Percentiles rank a stretch among this genome's conserved stretches.
These are phyloP conservation scores for Boletus rubropictus DNA, from an alignment of 768 basidiomycete genomes.

Conservation along the genomic window DNA sequence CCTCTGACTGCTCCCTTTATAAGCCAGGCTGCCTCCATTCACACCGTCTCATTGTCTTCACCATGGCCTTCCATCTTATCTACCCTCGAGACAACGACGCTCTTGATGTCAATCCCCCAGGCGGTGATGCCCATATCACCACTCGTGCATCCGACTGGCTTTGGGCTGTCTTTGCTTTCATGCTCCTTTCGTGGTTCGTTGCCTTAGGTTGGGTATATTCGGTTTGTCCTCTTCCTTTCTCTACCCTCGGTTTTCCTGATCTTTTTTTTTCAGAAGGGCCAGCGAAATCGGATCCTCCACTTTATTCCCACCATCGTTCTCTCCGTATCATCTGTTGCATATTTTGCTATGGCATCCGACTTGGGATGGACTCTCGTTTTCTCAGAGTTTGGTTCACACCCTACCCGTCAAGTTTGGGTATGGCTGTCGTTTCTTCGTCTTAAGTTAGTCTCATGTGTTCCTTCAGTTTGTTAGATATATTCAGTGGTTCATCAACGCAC, in stretches of 20 bases:
- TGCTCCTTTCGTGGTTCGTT: slow-evolving; percentile 38
- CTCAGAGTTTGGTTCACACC: slow-evolving; percentile 30
- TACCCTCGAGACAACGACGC: slow-evolving; percentile 26
- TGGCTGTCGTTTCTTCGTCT: background rate
- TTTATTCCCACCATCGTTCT: slow-evolving; percentile 44
- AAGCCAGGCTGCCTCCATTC: background rate
- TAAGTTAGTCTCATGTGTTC: background rate
- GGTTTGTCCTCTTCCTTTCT: slow-evolving; percentile 6
- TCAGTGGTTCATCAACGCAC: slow-evolving; percentile 54
- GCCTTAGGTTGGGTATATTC: slow-evolving; percentile 35
- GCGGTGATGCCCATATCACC: slow-evolving; percentile 37
- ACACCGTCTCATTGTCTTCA: background rate
- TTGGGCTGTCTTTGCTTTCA: slow-evolving; percentile 50
- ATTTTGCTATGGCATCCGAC: slow-evolving; percentile 54
- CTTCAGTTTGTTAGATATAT: slow-evolving; percentile 48
- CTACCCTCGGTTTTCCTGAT: background rate
- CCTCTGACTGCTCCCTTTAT: slow-evolving; percentile 13
- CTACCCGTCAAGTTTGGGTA: slow-evolving; percentile 42
- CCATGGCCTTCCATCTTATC: slow-evolving; percentile 17
- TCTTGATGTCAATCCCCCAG: slow-evolving; percentile 32
- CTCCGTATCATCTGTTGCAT: slow-evolving; percentile 40
- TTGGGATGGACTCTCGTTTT: slow-evolving; percentile 43
- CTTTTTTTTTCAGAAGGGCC: slow-evolving; percentile 25
- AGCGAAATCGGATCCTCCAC: slow-evolving; percentile 44
- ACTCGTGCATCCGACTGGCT: slow-evolving; percentile 45